Percentiles rank a stretch among this genome's conserved stretches.
phyloP scores from a whole-genome alignment of 768 basidiomycete genomes.

The Sporobolomyces phaffii region DNA sequence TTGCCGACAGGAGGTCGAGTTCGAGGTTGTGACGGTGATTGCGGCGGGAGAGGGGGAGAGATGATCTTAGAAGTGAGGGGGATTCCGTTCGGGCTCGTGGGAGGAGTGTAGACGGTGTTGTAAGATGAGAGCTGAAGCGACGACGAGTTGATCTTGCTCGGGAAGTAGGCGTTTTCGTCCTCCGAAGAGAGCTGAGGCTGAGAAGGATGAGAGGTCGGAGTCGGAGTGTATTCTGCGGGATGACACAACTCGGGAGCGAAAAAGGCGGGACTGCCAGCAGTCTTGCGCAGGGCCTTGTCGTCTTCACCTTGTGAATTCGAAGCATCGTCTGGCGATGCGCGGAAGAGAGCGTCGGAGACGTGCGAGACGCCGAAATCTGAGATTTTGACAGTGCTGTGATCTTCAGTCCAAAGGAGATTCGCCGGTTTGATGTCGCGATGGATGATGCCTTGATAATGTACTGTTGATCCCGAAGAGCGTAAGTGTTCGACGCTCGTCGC shows the following conservation, averaged over 20 bases:
- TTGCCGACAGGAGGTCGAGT: slow-evolving; percentile 49
- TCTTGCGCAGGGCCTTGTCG: slow-evolving; percentile 78
- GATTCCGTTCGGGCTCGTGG: slow-evolving; percentile 18
- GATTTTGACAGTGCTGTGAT: slow-evolving; percentile 87
- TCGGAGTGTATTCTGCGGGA: slow-evolving; percentile 50
- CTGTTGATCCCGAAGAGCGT: slow-evolving; percentile 50
- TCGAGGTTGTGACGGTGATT: slow-evolving; percentile 25
- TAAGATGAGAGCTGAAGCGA: neutral
- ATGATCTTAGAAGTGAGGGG: slow-evolving; percentile 33
- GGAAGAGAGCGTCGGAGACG: slow-evolving; percentile 80
- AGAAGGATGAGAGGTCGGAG: slow-evolving; percentile 40
- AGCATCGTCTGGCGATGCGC: slow-evolving; percentile 62
- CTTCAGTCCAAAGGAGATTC: slow-evolving; percentile 83
- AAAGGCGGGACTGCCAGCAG: slow-evolving; percentile 92
- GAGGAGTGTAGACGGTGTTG: slow-evolving; percentile 14
- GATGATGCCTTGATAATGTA: slow-evolving; percentile 95
- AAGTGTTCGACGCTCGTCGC: slow-evolving; percentile 23
- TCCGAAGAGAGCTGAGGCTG: slow-evolving; percentile 22
- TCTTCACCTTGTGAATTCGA: slow-evolving; percentile 48
- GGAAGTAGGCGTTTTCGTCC: slow-evolving; percentile 28
- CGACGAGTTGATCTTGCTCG: slow-evolving; percentile 8
- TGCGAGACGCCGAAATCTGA: slow-evolving; percentile 97
- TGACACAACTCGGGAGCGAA: slow-evolving; percentile 90
- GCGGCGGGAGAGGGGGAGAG: slow-evolving; percentile 41
- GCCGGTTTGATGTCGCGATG: slow-evolving; percentile 99